phyloP scores from a whole-genome alignment of 2,329 filamentous ascomycete species.

The Cercospora sojina region DNA sequence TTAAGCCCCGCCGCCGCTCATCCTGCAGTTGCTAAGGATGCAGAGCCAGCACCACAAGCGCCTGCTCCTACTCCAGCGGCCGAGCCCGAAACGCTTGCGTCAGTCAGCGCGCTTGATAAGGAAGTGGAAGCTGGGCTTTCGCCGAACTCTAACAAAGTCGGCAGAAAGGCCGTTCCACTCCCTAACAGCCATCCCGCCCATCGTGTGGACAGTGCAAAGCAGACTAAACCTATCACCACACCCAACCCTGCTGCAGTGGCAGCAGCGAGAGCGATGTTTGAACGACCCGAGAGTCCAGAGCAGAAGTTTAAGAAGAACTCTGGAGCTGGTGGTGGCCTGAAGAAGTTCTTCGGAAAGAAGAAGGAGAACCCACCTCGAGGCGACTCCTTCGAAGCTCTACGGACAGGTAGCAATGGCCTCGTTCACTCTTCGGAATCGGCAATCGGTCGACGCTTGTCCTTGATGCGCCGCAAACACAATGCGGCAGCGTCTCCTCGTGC shows the following conservation, averaged over 20 bases:
- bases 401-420: conserved; percentile 35
- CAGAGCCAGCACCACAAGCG: conserved; percentile 21
- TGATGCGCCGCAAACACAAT: conserved; percentile 42
- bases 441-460: conserved; percentile 44
- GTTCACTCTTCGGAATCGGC: conserved; percentile 31
- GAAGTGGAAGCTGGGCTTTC: conserved; percentile 23
- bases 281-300: conserved; percentile 35
- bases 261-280: conserved; percentile 35
- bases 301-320: conserved; percentile 44
- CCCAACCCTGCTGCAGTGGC: conserved; percentile 35
- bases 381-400: conserved; percentile 52
- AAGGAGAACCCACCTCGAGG: conserved; percentile 53
- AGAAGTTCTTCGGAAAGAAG: conserved; percentile 64
- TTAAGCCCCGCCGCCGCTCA: conserved; percentile 11
- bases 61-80: conserved; percentile 6
- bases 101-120: conserved; percentile 26
- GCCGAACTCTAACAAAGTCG: conserved; percentile 28
- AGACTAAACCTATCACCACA: conserved; percentile 29
- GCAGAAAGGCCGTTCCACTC: conserved; percentile 37
- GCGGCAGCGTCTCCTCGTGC: conserved; percentile 15
- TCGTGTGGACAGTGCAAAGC: conserved; percentile 33
- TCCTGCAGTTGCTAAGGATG: conserved; percentile 8
- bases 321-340: conserved; percentile 50
- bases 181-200: conserved; percentile 46
- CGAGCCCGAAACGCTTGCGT: conserved; percentile 4